phyloP scores from a whole-genome alignment of 2,329 filamentous ascomycete species.

The Sarocladiaceae sp. region DNA sequence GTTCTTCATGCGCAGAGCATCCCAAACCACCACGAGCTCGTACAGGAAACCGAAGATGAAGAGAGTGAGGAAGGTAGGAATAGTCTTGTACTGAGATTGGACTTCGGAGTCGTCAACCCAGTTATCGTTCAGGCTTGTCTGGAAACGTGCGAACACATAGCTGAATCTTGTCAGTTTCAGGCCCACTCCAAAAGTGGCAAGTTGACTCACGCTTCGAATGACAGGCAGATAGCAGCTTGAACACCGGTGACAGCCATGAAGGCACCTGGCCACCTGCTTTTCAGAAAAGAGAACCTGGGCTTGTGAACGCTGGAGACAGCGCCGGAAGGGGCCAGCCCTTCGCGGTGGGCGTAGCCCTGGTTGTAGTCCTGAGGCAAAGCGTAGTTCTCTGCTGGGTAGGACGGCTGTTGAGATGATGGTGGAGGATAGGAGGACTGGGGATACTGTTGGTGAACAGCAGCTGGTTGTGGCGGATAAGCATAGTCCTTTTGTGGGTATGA shows the following conservation, averaged over 20 bases:
- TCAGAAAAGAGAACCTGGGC: conserved; percentile 57
- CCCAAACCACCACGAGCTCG: conserved; percentile 82
- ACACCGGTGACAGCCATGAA: conserved; percentile 69
- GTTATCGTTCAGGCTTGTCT: conserved; percentile 45
- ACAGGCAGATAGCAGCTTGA: conserved; percentile 75
- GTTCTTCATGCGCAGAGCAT: conserved; percentile 90
- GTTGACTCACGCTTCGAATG: conserved; percentile 72
- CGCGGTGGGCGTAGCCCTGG: conserved; percentile 30
- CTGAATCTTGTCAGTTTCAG: conserved; percentile 37
- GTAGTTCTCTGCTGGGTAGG: conserved; percentile 22
- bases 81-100: conserved; percentile 58
- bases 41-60: conserved; percentile 98
- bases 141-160: conserved; percentile 86
- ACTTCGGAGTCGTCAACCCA: conserved; percentile 32
- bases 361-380: conserved; percentile 24
- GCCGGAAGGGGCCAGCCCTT: conserved; percentile 28
- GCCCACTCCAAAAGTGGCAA: not conserved
- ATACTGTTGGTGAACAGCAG: not conserved
- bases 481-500: too few relatives aligned
- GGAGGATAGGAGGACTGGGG: conserved; percentile 22
- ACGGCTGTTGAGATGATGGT: conserved; percentile 19
- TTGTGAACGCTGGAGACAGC: conserved; percentile 24
- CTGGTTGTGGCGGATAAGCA: conserved; percentile 10
- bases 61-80: conserved; percentile 90
- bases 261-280: conserved; percentile 79